A percentile compares a stretch with the other conserved stretches of the same genome.
Conservation (phyloP, 108 stramenopile genomes). For the Seminavis robusta region DNA sequence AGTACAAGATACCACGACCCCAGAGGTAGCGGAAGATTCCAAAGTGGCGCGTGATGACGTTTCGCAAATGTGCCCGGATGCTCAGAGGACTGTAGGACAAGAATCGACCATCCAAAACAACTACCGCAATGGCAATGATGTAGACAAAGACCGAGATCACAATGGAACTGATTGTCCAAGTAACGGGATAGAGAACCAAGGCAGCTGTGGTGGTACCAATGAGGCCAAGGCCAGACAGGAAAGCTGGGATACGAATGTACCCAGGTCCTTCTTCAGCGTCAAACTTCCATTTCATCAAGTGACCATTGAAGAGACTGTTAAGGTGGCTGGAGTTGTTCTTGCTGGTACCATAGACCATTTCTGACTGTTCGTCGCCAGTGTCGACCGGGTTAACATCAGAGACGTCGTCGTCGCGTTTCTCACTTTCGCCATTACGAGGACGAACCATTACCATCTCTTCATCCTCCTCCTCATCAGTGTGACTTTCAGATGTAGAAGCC, state of each 20-base stretch:
- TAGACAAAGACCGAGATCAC: constrained; percentile 25
- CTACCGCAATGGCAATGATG: constrained; percentile 19
- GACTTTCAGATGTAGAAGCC: too few species aligned
- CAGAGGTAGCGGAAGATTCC: constrained; percentile 40
- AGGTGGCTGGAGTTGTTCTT: too few species aligned
- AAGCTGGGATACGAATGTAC: constrained; percentile 26
- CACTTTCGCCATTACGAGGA: too few species aligned
- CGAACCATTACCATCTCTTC: too few species aligned
- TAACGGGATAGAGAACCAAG: constrained; percentile 11
- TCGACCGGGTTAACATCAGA: too few species aligned
- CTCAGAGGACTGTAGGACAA: constrained; percentile 20
- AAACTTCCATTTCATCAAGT: constrained; percentile 49
- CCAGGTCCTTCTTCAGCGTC: constrained; percentile 49
- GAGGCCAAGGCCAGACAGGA: constrained; percentile 21
- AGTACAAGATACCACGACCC: constrained; percentile 58
- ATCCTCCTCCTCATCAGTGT: too few species aligned
- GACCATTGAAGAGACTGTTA: constrained; percentile 27
- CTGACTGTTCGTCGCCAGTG: too few species aligned
- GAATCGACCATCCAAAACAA: constrained; percentile 44
- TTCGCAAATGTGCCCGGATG: constrained; percentile 27
- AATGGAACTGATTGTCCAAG: constrained; percentile 13
- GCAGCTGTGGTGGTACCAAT: constrained; percentile 28
- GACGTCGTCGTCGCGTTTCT: too few species aligned
- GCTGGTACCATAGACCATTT: too few species aligned
- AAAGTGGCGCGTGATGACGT: constrained; percentile 28